A percentile compares a stretch with the other conserved stretches of the same genome.
Evolutionary conservation across 2,329 filamentous ascomycete species (phyloP).

Genomic region (Cladosporium sp.): DNA sequence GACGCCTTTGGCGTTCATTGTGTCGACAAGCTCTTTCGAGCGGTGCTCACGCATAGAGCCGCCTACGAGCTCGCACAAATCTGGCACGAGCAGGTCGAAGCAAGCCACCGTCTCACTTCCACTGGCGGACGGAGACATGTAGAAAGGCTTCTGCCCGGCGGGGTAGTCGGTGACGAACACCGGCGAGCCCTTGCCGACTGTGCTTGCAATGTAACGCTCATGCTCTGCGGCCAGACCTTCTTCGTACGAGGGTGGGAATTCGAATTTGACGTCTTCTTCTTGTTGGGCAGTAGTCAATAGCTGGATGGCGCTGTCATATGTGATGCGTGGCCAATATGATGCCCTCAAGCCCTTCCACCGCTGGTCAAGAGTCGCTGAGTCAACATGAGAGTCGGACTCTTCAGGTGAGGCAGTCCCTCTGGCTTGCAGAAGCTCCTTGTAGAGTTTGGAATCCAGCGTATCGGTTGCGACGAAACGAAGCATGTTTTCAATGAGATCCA

Average conservation of each 20-base stretch:
- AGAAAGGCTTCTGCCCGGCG: conserved; percentile 86
- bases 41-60: conserved; percentile 87
- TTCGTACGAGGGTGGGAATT: conserved; percentile 66
- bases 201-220: conserved; percentile 77
- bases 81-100: conserved; percentile 84
- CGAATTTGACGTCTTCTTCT: conserved; percentile 52
- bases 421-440: conserved; percentile 49
- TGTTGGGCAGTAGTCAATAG: conserved; percentile 58
- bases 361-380: conserved; percentile 51
- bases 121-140: conserved; percentile 60
- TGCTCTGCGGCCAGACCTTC: conserved; percentile 83
- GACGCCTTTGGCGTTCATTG: conserved; percentile 68
- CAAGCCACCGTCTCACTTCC: conserved; percentile 51
- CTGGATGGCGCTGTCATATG: conserved; percentile 74
- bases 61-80: conserved; percentile 80
- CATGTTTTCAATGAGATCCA: conserved; percentile 77
- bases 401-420: conserved; percentile 15
- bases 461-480: conserved; percentile 55
- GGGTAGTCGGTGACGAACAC: conserved; percentile 95
- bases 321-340: conserved; percentile 82
- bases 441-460: conserved; percentile 48
- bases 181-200: conserved; percentile 60
- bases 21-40: conserved; percentile 59
- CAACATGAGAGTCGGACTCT: conserved; percentile 33
- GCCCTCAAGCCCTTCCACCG: conserved; percentile 67